Evolutionary conservation across 768 basidiomycete species (phyloP), one percentile per base, ranked within the genome.

Genomic region (Lactarius hengduanensis): DNA sequence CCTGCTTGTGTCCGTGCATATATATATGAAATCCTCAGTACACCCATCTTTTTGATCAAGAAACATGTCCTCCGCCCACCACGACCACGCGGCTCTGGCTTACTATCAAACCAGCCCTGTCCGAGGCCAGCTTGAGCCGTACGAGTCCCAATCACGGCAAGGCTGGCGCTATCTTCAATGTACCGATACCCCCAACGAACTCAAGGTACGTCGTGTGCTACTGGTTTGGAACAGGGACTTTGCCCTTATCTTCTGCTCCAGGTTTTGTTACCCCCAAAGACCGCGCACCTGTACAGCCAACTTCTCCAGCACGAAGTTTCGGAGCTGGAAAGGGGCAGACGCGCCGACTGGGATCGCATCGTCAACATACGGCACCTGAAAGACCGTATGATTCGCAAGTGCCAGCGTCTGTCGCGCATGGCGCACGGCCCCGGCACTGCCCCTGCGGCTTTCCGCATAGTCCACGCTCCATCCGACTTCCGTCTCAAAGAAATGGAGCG

Each of bases 301-400:
- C 81, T 91, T 26, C 78, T 91, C 53, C 83, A 83, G 70, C 78
- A 84, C 47, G 90, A 91, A 75, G 76, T 77, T 6, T 76, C 77
- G 32, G 90, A 91, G 72, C 81, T 91, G 26, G 79, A 79, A 50
- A 87, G 84, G 75, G 83, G 84, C 64, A 78, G 78, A 3, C 72
- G 77, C 40, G 80, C 86, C 26, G 83, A 84, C 65, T 90, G 87
- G 88, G 83, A 88, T 57, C 84, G 86, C 68, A 82, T 91, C 71
- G 78, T 89, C 68, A 83, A 90, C 73, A 88, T 91, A 57, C 88
- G 89, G 16, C 89, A 85, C 69, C 80, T 91, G 72, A 91, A 91
- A 78, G 89, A 91, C 74, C 83, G 90, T 65, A 90, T 91, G 89
- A 85, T 90, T 68, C 86, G 89, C 75, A 91, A 91, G 72, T 90